Evolutionary conservation across 2,329 filamentous ascomycete species (phyloP).

Genomic region (Hymenoscyphus albidus): DNA sequence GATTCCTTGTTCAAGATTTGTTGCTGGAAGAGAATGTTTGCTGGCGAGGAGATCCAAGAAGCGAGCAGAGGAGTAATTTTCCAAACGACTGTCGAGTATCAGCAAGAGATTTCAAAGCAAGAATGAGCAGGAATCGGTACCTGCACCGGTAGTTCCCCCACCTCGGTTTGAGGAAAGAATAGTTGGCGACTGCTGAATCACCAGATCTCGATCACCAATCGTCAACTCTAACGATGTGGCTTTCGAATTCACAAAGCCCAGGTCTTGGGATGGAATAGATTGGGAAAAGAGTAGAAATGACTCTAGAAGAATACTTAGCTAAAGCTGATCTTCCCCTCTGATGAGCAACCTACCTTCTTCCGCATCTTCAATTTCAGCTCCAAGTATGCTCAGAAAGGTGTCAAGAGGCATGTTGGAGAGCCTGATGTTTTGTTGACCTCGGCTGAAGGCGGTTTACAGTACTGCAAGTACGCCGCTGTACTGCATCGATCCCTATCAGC

Average conservation of each 20-base stretch:
- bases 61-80: conserved; percentile 82
- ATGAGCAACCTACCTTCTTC: conserved; percentile 51
- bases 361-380: conserved; percentile 49
- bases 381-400: conserved; percentile 41
- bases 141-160: conserved; percentile 70
- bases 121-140: conserved; percentile 35
- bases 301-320: conserved; percentile 51
- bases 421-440: no score
- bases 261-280: conserved; percentile 66
- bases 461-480: no score
- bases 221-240: conserved; percentile 62
- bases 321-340: not conserved
- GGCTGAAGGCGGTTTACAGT: no score
- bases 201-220: conserved; percentile 66
- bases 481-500: no score
- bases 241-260: conserved; percentile 79
- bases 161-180: conserved; percentile 73
- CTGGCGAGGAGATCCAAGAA: conserved; percentile 65
- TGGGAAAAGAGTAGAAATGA: conserved; percentile 84
- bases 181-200: conserved; percentile 77
- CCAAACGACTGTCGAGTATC: conserved; percentile 67
- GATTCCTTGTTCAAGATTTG: conserved; percentile 52
- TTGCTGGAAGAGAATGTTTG: conserved; percentile 59
- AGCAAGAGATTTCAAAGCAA: conserved; percentile 1
- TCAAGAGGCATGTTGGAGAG: conserved; percentile 30